These are phyloP conservation scores for Clavaria fumosa DNA, from an alignment of 768 basidiomycete genomes.

Conservation along the genomic window DNA sequence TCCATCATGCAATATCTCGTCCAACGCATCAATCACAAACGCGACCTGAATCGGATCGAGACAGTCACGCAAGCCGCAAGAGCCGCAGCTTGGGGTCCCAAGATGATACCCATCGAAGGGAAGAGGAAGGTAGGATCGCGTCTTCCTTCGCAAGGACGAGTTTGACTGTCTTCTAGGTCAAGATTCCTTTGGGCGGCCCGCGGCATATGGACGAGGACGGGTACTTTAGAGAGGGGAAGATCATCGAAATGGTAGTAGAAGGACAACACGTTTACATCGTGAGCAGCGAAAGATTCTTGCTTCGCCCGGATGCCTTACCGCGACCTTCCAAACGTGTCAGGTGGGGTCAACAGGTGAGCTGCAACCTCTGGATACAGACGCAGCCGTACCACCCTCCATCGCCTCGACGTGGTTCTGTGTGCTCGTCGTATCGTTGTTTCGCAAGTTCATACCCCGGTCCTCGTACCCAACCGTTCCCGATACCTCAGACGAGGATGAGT, in stretches of 20 bases:
- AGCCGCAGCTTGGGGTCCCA: constrained; percentile 70
- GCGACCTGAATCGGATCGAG: constrained; percentile 57
- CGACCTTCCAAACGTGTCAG: constrained; percentile 26
- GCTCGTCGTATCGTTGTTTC: neutral
- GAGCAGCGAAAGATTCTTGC: constrained; percentile 17
- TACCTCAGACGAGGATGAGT: neutral
- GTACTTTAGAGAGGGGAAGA: constrained; percentile 30
- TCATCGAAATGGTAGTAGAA: constrained; percentile 73
- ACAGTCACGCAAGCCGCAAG: constrained; percentile 45
- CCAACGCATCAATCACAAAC: constrained; percentile 60
- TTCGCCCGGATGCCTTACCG: neutral
- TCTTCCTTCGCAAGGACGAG: constrained; percentile 1
- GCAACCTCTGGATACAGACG: constrained; percentile 41
- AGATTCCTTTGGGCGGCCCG: constrained; percentile 47
- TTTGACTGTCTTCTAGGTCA: constrained; percentile 13
- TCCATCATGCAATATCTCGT: constrained; percentile 73
- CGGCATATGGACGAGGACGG: constrained; percentile 41
- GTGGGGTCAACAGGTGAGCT: constrained; percentile 44
- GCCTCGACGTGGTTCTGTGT: constrained; percentile 56
- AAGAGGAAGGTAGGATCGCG: constrained; percentile 44
- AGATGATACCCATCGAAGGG: constrained; percentile 44
- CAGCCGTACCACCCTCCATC: constrained; percentile 42
- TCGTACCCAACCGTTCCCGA: neutral
- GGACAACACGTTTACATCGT: constrained; percentile 63
- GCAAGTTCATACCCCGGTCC: no score